Conservation (phyloP, 352 stramenopile genomes). For the Pythium diclinum region DNA sequence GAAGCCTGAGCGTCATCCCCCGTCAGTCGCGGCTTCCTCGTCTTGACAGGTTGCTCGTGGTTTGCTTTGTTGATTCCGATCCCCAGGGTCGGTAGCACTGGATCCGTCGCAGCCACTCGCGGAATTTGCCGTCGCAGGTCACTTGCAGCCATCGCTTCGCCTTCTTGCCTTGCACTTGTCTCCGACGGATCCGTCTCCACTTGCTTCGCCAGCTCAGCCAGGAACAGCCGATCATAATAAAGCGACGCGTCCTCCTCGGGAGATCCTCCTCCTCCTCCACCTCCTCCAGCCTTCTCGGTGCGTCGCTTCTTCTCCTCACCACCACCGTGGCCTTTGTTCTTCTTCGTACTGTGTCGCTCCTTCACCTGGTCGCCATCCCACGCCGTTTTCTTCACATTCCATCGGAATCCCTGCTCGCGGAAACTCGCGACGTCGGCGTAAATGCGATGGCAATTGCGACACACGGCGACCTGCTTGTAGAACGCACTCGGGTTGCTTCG, state of each 20-base stretch:
- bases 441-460: conserved; percentile 66
- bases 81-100: background rate
- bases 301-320: conserved; percentile 11
- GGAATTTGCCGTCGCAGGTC: background rate
- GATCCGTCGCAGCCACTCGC: background rate
- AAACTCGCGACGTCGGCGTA: conserved; percentile 57
- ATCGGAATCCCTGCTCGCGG: conserved; percentile 49
- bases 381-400: conserved; percentile 17
- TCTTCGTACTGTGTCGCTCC: background rate
- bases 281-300: background rate
- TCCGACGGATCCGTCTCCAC: conserved; percentile 12
- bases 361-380: conserved; percentile 8
- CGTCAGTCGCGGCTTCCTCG: background rate
- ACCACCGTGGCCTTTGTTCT: background rate
- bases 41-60: background rate
- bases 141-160: background rate
- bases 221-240: conserved; percentile 43
- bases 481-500: conserved; percentile 62
- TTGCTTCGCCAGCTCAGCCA: conserved; percentile 64
- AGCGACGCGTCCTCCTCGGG: conserved; percentile 22
- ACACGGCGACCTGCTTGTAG: conserved; percentile 78
- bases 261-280: background rate
- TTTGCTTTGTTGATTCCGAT: background rate
- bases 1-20: background rate
- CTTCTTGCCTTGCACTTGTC: background rate